These are phyloP conservation scores for Saccharum officinarum DNA, from an alignment of 176 grass and related monocot genomes.

Conservation along the genomic window DNA sequence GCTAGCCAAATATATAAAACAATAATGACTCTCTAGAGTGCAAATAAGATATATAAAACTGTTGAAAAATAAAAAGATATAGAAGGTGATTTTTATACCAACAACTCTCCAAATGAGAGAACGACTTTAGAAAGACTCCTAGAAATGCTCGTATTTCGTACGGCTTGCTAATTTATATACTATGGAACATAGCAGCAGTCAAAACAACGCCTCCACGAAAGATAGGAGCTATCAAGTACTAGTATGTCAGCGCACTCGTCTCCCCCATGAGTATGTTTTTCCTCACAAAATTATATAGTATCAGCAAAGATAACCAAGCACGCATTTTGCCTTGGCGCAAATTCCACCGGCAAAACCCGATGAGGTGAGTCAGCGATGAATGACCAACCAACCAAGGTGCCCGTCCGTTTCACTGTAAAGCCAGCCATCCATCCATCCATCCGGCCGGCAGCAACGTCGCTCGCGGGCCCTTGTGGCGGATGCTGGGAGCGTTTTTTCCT, in stretches of 20 bases:
- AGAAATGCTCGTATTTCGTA: too few relatives aligned
- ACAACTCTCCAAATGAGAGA: too few relatives aligned
- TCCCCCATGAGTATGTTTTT: not conserved
- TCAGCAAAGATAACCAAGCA: not conserved
- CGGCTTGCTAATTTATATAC: too few relatives aligned
- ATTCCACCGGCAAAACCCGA: slow-evolving; percentile 30
- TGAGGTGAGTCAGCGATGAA: slow-evolving; percentile 44
- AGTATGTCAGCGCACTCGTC: not conserved
- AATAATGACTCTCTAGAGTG: too few relatives aligned
- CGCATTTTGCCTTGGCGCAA: not conserved
- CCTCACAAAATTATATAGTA: not conserved
- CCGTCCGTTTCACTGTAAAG: slow-evolving; percentile 34
- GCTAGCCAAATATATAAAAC: too few relatives aligned
- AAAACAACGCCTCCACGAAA: not conserved
- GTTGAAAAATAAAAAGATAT: too few relatives aligned
- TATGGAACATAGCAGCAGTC: not conserved
- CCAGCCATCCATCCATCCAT: not conserved
- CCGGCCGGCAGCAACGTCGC: not conserved
- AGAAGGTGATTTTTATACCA: too few relatives aligned
- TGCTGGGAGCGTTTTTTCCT: not conserved
- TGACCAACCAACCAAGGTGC: not conserved
- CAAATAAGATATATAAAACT: too few relatives aligned
- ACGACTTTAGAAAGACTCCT: too few relatives aligned
- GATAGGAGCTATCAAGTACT: not conserved
- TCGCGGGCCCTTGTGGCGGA: slow-evolving; percentile 2